Evolutionary conservation across 192 early-diverging fungal species (phyloP).

Genomic region (Backusella parvicylindrica): DNA sequence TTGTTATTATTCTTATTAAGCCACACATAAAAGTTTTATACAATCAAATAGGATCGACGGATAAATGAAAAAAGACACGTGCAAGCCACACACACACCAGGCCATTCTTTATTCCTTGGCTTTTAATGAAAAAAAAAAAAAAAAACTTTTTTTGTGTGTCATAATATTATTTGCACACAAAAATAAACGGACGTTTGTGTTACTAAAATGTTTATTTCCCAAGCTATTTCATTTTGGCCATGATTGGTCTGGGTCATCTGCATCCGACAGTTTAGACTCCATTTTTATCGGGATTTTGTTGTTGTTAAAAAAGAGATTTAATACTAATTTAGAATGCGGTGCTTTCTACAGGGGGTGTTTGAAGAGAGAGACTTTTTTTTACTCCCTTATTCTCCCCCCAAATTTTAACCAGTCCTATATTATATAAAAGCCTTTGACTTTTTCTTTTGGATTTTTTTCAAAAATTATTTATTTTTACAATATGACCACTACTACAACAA

Average conservation of each 20-base stretch:
- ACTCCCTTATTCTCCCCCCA: background rate
- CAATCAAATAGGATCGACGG: background rate
- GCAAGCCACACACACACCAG: background rate
- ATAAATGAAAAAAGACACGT: background rate
- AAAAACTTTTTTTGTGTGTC: background rate
- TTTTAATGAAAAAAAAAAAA: background rate
- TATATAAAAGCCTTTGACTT: background rate
- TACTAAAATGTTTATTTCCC: background rate
- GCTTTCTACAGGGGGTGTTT: background rate
- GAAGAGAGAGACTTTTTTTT: background rate
- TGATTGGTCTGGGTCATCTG: conserved; percentile 1
- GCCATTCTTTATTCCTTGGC: background rate
- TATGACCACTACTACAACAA: background rate
- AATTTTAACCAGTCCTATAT: background rate
- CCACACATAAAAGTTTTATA: background rate
- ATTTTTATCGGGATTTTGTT: background rate
- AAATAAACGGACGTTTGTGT: background rate
- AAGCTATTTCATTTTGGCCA: background rate
- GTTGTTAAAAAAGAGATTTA: background rate
- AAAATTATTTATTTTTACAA: background rate
- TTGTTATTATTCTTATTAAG: too few species aligned
- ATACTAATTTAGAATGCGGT: background rate
- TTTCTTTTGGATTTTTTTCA: conserved; percentile 5
- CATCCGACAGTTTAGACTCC: background rate
- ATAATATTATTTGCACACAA: background rate